Percentiles rank a stretch among this genome's conserved stretches.
phyloP scores from a whole-genome alignment of 331 rosid species.

The Prunus yedoensis region DNA sequence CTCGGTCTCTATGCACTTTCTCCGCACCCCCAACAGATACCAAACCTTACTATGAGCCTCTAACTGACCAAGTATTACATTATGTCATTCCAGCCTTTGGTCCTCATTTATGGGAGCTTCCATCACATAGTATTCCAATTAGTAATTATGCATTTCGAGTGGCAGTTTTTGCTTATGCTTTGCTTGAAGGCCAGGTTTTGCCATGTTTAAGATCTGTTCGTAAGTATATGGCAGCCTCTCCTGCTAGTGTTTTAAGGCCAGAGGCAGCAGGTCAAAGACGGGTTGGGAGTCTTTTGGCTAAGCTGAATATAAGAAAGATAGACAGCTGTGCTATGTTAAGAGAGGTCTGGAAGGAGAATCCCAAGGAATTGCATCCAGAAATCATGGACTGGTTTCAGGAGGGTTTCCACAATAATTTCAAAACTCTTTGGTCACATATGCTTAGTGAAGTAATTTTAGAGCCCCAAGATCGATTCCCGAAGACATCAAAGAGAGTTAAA shows the following conservation, averaged over 20 bases:
- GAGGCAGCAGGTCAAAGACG: constrained; percentile 73
- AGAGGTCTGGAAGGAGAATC: constrained; percentile 69
- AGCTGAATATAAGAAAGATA: constrained; percentile 42
- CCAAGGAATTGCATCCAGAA: constrained; percentile 58
- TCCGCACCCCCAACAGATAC: constrained; percentile 62
- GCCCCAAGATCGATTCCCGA: constrained; percentile 38
- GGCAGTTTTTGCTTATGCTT: constrained; percentile 64
- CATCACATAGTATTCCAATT: constrained; percentile 50
- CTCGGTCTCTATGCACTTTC: constrained; percentile 63
- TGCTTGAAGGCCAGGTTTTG: constrained; percentile 88
- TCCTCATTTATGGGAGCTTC: constrained; percentile 82
- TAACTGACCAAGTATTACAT: constrained; percentile 55
- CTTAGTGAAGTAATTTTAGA: constrained; percentile 50
- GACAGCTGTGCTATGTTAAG: constrained; percentile 55
- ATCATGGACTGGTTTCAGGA: constrained; percentile 77
- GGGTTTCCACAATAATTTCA: constrained; percentile 49
- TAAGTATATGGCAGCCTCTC: constrained; percentile 66
- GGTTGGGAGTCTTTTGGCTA: constrained; percentile 69
- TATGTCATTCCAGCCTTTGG: constrained; percentile 73
- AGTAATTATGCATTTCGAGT: constrained; percentile 34
- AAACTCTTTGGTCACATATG: constrained; percentile 67
- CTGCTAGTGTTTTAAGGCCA: constrained; percentile 64
- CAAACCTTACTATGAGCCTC: constrained; percentile 65
- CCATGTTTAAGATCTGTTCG: constrained; percentile 61
- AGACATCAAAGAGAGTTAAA: constrained; percentile 22